Evolutionary conservation across 495 filamentous ascomycete genomes (phyloP), one percentile per base, ranked within the genome.

Genomic region (Aspergillus ostianus): DNA sequence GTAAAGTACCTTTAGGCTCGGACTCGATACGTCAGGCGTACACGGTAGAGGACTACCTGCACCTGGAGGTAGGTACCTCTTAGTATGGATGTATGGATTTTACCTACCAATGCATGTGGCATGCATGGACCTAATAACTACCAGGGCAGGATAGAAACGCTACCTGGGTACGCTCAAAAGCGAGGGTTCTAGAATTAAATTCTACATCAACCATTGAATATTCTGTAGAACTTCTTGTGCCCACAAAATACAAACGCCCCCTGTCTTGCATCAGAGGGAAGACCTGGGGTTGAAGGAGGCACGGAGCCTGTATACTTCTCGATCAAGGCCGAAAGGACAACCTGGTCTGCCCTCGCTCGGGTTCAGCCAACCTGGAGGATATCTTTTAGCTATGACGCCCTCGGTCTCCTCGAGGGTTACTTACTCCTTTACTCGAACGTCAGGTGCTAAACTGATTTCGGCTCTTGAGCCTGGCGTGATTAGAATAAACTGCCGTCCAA

Each of bases 401-500:
- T 50, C 20, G 20, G 48, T n/a, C 29, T 36, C 49, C 15, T 48
- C 26, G 21, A 29, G 27, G 58, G 32, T 58, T 56, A 80, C 86
- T 64, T 83, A 89, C 87, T 90, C 87, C 69, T 90, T 91, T 53
- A 98, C 87, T 61, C 86, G 87, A 54, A 97, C 92, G 72, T 98
- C 93, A 17, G 84, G 76, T 18, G 86, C 81, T 29, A 85, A 84
- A 36, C 81, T 86, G 56, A 88, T 87, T 73, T 86, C 84, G 52
- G 75, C 73, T 57, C 96, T 92, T 44, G 87, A 89, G 63, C 96
- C 93, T 17, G 94, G 94, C 9, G 95, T 97, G 68, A 99, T 99
- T 8, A 99, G 81, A 60, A 99, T 92, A 67, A 94, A 99, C 70
- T 99, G 94, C 57, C 92, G 86, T 12, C 93, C 90, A 47, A 93